Base-by-base conservation (phyloP, 768 basidiomycete species). In the Pleurotus sapidus region DNA sequence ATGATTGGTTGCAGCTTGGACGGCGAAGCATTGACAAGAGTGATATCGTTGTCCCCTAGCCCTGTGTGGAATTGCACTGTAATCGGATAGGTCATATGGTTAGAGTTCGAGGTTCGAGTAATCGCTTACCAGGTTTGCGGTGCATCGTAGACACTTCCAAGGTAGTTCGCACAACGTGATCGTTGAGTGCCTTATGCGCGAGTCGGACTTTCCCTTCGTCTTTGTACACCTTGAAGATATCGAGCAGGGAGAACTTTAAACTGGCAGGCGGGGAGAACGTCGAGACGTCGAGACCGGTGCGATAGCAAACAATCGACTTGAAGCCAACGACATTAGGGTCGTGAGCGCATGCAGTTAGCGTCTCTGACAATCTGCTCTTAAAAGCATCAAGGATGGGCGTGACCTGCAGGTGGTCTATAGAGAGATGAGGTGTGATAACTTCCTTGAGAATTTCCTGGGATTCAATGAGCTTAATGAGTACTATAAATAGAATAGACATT, bases 21-120 rank as follows among this genome's bases (percentile, higher is more conserved):
- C 1, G 91, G 89, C 3, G 85, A 86, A 1, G 87, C 77, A 5
- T 73, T 76, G 17, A 72, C 62, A 34, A 91, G 72, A 23, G 70
- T 77, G 49, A 93, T 81, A 55, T 92, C 88, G 57, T 79, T 83
- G 62, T 93, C 90, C 4, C 91, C 91, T 1, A 92, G 76, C 30
- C 91, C 91, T 6, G 88, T 91, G 63, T 93, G 91, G 68, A 92
- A 92, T 73, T 93, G 90, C 18, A 93, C 91, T 92, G 53, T 14
- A 39, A 27, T 43, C 39, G 12, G 18, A 49, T 42, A 48, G 49
- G 14, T 18, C 45, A 15, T 30, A 46, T 7, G 27, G 20, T 25
- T 11, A 27, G n/a, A 57, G 48, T 9, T 40, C 14, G 24, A 49
- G 25, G 17, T 9, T 40, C 43, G 38, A 11, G 37, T 38, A 4